Conservation (phyloP, 257 asterid genomes). For the Gentiana straminea region DNA sequence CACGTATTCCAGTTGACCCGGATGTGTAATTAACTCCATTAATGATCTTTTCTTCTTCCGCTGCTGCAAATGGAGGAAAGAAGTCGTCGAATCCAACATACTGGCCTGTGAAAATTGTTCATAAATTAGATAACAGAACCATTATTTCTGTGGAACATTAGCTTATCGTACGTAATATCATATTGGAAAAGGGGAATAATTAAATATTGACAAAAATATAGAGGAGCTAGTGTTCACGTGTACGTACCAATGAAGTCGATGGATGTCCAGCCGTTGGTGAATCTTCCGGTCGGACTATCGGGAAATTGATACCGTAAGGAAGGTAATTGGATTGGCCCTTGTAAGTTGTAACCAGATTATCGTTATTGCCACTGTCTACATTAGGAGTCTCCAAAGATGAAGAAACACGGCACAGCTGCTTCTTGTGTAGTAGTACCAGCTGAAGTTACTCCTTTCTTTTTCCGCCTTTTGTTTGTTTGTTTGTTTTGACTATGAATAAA, state of each 20-base stretch:
- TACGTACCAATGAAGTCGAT: conserved; percentile 17
- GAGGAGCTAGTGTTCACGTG: too few species aligned
- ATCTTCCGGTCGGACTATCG: conserved; percentile 44
- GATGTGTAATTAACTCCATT: conserved; percentile 45
- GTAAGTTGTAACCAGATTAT: conserved; percentile 23
- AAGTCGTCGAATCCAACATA: conserved; percentile 21
- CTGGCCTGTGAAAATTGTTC: conserved; percentile 17
- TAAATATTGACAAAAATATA: not conserved
- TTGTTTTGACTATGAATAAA: too few species aligned
- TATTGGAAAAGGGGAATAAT: not conserved
- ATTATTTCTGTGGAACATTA: too few species aligned
- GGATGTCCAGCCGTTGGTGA: conserved; percentile 26
- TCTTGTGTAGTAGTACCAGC: too few species aligned
- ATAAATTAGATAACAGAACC: not conserved
- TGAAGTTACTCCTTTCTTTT: too few species aligned
- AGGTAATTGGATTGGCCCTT: conserved; percentile 20
- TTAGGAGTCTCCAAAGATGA: conserved; percentile 47
- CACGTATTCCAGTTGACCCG: conserved; percentile 36
- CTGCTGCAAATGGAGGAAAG: conserved; percentile 32
- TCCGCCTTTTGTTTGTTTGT: too few species aligned
- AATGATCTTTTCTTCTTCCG: conserved; percentile 9
- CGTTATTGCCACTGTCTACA: conserved; percentile 50
- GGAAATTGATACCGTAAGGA: conserved; percentile 56
- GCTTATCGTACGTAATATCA: not conserved
- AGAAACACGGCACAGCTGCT: conserved; percentile 40